Base-by-base conservation (phyloP, 2,329 filamentous ascomycete species). In the Blastomyces gilchristii region DNA sequence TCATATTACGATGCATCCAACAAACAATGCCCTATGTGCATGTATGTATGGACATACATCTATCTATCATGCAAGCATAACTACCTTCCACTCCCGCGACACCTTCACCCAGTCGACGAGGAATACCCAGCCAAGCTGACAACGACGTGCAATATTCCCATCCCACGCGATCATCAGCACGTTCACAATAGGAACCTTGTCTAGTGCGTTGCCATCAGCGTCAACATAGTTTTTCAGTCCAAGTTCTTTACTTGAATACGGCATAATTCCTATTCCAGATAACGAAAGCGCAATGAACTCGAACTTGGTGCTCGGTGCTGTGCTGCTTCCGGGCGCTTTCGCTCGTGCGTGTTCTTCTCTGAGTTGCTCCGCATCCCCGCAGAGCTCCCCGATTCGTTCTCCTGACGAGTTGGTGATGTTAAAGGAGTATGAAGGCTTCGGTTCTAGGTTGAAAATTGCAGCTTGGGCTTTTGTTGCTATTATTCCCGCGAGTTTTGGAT, bases 251-350 rank as follows among this genome's bases (percentile, higher is more conserved):
- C 53, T 34, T n/a, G 53, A 56, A 28, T 58, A 58, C 8, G 34
- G 54, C 37, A 41, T 41, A 37, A 43, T 25, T 16, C 34, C 22
- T 41, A 58, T 58, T 8, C 54, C 54, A 28, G 37, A 41, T 37
- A 58, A 58, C 9, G 54, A 58, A 22, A 58, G 34, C 12, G 54
- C 54, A 43, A 58, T 58, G 54, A 58, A 58, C 43, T 43, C 54
- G 54, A 58, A 28, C n/a, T 41, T 58, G 37, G 2, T 7, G 54
- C 12, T 41, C 12, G 12, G 11, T 43, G 18, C 6, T 16, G 4
- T 28, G 37, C 37, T 11, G 12, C n/a, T 16, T 8, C 54, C 37
- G 22, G n/a, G 5, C n/a, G 22, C 34, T 16, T 25, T 41, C 22
- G 54, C 37, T 28, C n/a, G 37, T 6, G 16, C 31, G 2, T 39